Base-by-base conservation (phyloP, 2,329 filamentous ascomycete genomes). In the Xylariaceae sp. region DNA sequence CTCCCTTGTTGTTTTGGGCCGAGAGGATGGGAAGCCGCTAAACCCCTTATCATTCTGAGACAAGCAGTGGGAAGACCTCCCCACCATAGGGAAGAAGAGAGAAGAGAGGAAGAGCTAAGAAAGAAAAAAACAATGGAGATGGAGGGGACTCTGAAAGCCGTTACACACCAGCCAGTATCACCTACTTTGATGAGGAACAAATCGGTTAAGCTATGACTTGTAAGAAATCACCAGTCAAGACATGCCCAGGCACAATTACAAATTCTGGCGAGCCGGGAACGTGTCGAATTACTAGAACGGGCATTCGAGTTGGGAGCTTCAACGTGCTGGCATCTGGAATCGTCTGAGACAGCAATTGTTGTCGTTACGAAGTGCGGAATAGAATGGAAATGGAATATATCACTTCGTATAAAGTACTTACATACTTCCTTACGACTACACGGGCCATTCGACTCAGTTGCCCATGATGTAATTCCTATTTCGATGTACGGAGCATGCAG, bases 1-100 rank as follows among this genome's bases (percentile, higher is more conserved):
- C 37, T 42, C 37, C 37, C 37, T 42, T 42, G 37, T 42, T 42
- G 13, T 42, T 42, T 42, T 59, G 61, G 57, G 51, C 52, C 59
- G 58, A 67, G 56, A 57, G 57, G 48, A 57, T 59, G 53, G 53
- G n/a, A 48, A 51, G 23, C 23, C 49, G 39, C 55, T 57, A 58
- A 53, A 13, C 18, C 53, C 48, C 52, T 52, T 53, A 51, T 51
- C 39, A 50, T 56, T 57, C 18, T 45, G 53, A 51, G 50, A 56
- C 56, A 57, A 55, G 55, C 45, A 4, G 23, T 30, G 23, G 23
- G 23, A 30, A 30, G 23, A 30, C 23, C 23, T 30, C 48, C 51
- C 51, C 30, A 48, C 54, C 51, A 51, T 50, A 42, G n/a, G 47
- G 3, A 58, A 53, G 15, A 7, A 50, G 50, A 53, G 34, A 44